These are phyloP conservation scores for Codiaeum variegatum DNA, from an alignment of 441 rosid genomes.

Conservation along the genomic window DNA sequence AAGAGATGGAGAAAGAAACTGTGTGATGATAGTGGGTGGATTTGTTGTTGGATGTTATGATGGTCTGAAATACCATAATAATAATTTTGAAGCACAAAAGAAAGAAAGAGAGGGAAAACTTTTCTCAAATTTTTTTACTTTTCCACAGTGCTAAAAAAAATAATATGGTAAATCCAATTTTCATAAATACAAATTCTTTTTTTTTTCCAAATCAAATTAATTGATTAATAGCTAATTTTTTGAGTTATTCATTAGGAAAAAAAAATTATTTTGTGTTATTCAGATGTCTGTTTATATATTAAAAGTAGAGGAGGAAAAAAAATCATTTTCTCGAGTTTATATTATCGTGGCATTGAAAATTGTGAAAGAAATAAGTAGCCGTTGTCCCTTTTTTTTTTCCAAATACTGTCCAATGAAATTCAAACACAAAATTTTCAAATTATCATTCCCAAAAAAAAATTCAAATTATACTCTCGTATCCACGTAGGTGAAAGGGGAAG, in stretches of 20 bases:
- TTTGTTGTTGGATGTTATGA: conserved; percentile 20
- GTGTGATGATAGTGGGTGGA: background rate
- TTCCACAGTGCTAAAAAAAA: too few species aligned
- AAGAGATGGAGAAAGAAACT: background rate
- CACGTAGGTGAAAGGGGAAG: background rate
- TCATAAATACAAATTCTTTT: too few species aligned
- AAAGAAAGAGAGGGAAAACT: background rate
- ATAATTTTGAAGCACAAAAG: conserved; percentile 23
- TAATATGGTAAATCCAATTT: too few species aligned
- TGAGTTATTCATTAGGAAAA: too few species aligned
- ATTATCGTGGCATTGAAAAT: conserved; percentile 27
- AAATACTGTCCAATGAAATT: conserved; percentile 38
- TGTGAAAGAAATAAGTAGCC: conserved; percentile 44
- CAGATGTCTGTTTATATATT: too few species aligned
- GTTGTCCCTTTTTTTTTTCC: too few species aligned
- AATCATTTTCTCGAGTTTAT: too few species aligned
- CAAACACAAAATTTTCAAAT: conserved; percentile 22
- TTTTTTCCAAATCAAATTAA: too few species aligned
- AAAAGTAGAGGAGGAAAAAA: too few species aligned
- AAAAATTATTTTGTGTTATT: too few species aligned
- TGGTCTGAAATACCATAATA: conserved; percentile 21
- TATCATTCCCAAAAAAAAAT: too few species aligned
- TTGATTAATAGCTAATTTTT: too few species aligned
- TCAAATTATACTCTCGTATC: conserved; percentile 12
- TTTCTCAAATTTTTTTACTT: conserved; percentile 7